Percentiles rank a stretch among this genome's conserved stretches.
Conservation (phyloP, 768 basidiomycete species). For the Hemileccinum rubropunctum region DNA sequence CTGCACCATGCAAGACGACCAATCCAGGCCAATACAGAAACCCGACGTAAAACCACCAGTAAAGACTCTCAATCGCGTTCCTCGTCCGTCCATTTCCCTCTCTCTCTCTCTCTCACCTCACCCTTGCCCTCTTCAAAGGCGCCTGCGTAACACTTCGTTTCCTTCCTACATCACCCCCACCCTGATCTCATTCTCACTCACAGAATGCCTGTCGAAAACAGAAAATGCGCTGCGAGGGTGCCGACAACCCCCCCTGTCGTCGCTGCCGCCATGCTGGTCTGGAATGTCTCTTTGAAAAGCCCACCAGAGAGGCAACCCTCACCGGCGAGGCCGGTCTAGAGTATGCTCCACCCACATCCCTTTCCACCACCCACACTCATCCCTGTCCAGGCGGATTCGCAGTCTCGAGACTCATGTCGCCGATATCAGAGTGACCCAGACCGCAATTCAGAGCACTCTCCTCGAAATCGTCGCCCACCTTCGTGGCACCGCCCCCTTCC, state of each 20-base stretch:
- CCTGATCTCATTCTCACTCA: constrained; percentile 15
- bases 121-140: constrained; percentile 43
- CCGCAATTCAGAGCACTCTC: constrained; percentile 74
- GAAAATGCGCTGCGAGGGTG: constrained; percentile 97
- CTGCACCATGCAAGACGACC: constrained; percentile 34
- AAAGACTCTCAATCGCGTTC: constrained; percentile 82
- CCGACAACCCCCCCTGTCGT: constrained; percentile 95
- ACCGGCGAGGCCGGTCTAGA: constrained; percentile 89
- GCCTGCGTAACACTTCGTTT: constrained; percentile 61
- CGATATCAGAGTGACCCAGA: constrained; percentile 72
- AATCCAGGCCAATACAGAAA: constrained; percentile 38
- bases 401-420: constrained; percentile 85
- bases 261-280: constrained; percentile 87
- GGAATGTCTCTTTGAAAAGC: constrained; percentile 95
- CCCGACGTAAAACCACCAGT: constrained; percentile 69
- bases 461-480: constrained; percentile 78
- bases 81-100: constrained; percentile 52
- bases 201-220: constrained; percentile 95
- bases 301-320: constrained; percentile 79
- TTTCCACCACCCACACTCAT: constrained; percentile 1
- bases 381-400: constrained; percentile 72
- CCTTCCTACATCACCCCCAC: constrained; percentile 7
- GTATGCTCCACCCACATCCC: constrained; percentile 45
- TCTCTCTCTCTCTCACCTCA: constrained; percentile 10
- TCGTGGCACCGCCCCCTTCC: constrained; percentile 49